These are phyloP conservation scores for Combretum micranthum DNA, from an alignment of 345 rosid genomes.

Conservation along the genomic window DNA sequence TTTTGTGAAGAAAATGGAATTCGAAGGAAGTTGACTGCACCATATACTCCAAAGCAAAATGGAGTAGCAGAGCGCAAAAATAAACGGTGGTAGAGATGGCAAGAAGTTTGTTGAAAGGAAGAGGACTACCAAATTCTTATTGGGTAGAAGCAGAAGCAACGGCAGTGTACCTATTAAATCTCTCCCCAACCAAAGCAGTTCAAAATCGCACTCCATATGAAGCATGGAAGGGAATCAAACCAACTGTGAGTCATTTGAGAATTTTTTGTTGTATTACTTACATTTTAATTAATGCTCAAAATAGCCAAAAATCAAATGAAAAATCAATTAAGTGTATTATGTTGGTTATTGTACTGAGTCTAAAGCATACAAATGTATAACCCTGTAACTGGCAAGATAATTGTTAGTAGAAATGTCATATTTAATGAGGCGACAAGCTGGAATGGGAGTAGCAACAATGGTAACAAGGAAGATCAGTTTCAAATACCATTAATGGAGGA, in stretches of 20 bases:
- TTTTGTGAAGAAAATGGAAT: too few species aligned
- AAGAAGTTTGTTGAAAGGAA: too few species aligned
- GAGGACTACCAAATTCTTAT: too few species aligned
- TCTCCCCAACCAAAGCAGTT: too few species aligned
- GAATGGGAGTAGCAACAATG: neutral
- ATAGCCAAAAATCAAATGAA: neutral
- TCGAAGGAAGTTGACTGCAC: too few species aligned
- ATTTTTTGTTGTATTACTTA: neutral
- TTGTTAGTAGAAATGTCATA: neutral
- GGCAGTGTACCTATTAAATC: too few species aligned
- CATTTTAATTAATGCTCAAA: neutral
- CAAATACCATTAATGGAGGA: neutral
- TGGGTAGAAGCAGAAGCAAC: too few species aligned
- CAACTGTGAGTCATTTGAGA: neutral
- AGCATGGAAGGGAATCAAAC: neutral
- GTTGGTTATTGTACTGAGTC: neutral
- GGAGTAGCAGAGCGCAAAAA: too few species aligned
- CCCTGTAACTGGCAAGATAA: neutral
- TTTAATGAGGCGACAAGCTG: neutral
- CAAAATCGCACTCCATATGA: neutral
- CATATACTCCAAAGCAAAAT: too few species aligned
- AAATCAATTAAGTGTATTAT: neutral
- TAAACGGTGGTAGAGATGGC: too few species aligned
- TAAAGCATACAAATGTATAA: neutral
- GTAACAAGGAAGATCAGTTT: neutral